Percentiles rank a stretch among this genome's conserved stretches.
Conservation (phyloP, 495 filamentous ascomycete species). For the Penicillium longicatenatum region DNA sequence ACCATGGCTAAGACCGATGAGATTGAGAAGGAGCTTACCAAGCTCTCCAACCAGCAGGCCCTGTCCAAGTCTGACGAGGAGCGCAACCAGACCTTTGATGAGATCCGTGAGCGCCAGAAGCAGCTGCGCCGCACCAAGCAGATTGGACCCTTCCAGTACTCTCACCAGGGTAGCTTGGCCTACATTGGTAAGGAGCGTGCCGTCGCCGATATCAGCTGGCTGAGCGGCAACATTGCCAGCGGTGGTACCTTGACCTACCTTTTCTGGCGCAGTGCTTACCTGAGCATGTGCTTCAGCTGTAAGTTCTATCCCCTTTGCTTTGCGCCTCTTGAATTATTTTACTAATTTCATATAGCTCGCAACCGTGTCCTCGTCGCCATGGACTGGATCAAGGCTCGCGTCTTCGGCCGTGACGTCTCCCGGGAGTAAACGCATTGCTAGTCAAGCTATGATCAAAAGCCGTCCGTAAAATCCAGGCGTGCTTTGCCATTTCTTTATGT, state of each 20-base stretch:
- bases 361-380: slow-evolving; percentile 90
- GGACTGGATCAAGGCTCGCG: slow-evolving; percentile 94
- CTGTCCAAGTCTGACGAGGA: slow-evolving; percentile 59
- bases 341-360: slow-evolving; percentile 55
- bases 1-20: slow-evolving; percentile 90
- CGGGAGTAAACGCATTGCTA: slow-evolving; percentile 65
- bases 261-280: slow-evolving; percentile 96
- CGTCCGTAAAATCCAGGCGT: slow-evolving; percentile 12
- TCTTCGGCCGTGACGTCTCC: slow-evolving; percentile 94
- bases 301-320: slow-evolving; percentile 46
- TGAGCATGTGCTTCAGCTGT: slow-evolving; percentile 99
- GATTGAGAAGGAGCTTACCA: slow-evolving; percentile 70
- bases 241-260: slow-evolving; percentile 82
- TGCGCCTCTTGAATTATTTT: neutral
- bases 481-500: slow-evolving; percentile 18
- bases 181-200: slow-evolving; percentile 99
- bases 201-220: slow-evolving; percentile 96
- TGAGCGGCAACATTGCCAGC: slow-evolving; percentile 91
- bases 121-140: slow-evolving; percentile 86
- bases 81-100: slow-evolving; percentile 56
- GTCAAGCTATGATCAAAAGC: slow-evolving; percentile 5
- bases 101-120: slow-evolving; percentile 85
- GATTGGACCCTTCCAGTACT: slow-evolving; percentile 96
- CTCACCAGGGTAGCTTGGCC: slow-evolving; percentile 91
- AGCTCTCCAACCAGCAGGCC: slow-evolving; percentile 63